Evolutionary conservation across 129 eudicot species (phyloP), one percentile per base, ranked within the genome.

Genomic region (Chrysanthemum seticuspe): DNA sequence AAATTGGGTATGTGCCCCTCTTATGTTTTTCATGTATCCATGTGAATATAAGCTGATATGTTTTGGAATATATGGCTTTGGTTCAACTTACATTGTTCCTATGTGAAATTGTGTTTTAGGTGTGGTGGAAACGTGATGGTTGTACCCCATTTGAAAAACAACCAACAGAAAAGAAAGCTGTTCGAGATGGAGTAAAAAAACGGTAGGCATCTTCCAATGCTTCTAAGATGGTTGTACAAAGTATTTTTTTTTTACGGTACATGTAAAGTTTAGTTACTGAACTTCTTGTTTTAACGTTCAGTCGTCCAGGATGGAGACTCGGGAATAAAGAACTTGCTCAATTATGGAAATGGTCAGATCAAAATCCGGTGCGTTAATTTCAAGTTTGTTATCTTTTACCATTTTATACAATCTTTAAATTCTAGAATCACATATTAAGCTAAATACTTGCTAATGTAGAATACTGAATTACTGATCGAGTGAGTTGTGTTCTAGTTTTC

Each of bases 61-160:
- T 62, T 31, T 62, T 29, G 67, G 66, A 62, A 31, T 23, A 40
- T 12, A 29, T 62, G 67, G 8, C 12, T 15, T 65, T 40, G 51
- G 44, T 65, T 64, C 15, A 6, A 13, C 13, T 44, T 65, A 44
- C 51, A 55, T 54, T 78, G 65, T 70, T 73, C 53, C 8, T 69
- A 6, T 47, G 67, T 14, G 31, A 18, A 60, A 66, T 13, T 52
- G 8, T 72, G 9, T 65, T 71, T 65, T 73, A 92, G 98, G 96
- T 93, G 13, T 93, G 98, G 98, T 93, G 98, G 98, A 93, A 93
- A 81, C 96, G 98, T 54, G 98, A 93, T 81, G 92, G 96, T 70
- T 93, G 98, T 75, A 88, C 87, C 56, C 87, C 96, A 74, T 93
- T 89, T 76, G 98, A 93, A 44, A 89, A 93, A 74, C 98, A 81